A percentile compares a stretch with the other conserved stretches of the same genome.
Evolutionary conservation across 2,329 filamentous ascomycete species (phyloP).

Genomic region (Dactylellina drechsleri): DNA sequence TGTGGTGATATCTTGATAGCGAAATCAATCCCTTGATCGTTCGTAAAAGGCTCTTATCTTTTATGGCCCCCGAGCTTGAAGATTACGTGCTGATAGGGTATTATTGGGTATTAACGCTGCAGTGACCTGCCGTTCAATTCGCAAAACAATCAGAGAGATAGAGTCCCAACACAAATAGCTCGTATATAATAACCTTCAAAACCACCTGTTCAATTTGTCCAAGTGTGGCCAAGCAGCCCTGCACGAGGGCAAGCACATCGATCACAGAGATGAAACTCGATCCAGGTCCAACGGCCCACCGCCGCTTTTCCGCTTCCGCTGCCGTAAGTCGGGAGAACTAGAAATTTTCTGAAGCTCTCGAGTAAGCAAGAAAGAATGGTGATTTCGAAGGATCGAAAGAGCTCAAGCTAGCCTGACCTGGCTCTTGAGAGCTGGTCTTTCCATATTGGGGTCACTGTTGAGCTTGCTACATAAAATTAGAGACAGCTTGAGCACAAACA

Average conservation of each 20-base stretch:
- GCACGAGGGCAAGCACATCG: conserved; percentile 38
- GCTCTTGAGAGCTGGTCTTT: conserved; percentile 33
- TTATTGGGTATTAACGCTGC: background rate
- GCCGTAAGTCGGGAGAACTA: conserved; percentile 42
- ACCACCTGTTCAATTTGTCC: conserved; percentile 20
- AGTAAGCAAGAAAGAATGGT: conserved; percentile 22
- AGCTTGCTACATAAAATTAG: conserved; percentile 15
- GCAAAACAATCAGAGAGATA: background rate
- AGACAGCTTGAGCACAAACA: no score
- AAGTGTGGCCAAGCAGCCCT: conserved; percentile 31
- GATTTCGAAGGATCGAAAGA: conserved; percentile 37
- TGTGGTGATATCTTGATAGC: no score
- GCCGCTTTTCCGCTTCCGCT: conserved; percentile 55
- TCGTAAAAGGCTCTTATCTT: no score
- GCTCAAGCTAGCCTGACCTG: conserved; percentile 39
- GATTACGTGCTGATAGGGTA: conserved; percentile 6
- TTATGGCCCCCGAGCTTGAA: no score
- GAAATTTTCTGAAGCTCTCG: conserved; percentile 28
- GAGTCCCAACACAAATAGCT: conserved; percentile 14
- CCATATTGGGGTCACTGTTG: conserved; percentile 32
- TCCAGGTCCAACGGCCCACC: conserved; percentile 40
- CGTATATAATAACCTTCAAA: conserved; percentile 28
- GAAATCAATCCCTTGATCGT: no score
- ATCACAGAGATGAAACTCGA: conserved; percentile 50
- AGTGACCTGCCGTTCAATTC: background rate